phyloP scores from a whole-genome alignment of 306 rosid species.

The Acmispon strigosus region DNA sequence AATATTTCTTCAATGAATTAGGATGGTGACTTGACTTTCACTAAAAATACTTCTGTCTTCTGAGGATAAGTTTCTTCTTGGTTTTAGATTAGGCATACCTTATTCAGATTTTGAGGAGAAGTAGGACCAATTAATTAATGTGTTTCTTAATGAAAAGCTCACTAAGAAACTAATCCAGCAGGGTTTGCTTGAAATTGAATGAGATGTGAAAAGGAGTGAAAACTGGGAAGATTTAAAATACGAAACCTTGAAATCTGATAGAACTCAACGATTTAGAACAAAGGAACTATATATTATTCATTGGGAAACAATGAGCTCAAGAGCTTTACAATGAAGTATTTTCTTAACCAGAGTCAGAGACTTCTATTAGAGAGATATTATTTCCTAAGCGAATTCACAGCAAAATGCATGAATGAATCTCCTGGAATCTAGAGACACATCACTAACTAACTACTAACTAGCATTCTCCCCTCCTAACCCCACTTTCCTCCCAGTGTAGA shows the following conservation, averaged over 20 bases:
- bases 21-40: background rate
- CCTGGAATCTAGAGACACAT: too few relatives aligned
- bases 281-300: too few relatives aligned
- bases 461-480: too few relatives aligned
- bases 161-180: constrained; percentile 8
- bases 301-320: too few relatives aligned
- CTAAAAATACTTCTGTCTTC: background rate
- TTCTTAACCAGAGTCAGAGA: too few relatives aligned
- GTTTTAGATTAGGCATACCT: background rate
- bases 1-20: constrained; percentile 1
- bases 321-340: too few relatives aligned
- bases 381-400: too few relatives aligned
- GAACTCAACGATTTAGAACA: too few relatives aligned
- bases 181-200: background rate
- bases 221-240: background rate
- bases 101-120: background rate
- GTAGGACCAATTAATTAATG: background rate
- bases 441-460: too few relatives aligned
- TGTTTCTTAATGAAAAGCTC: background rate
- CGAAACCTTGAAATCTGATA: background rate
- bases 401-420: too few relatives aligned
- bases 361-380: too few relatives aligned
- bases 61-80: constrained; percentile 5
- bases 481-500: too few relatives aligned
- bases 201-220: background rate